A percentile compares a stretch with the other conserved stretches of the same genome.
Evolutionary conservation across 306 rosid species (phyloP).

Genomic region (Begonia loranthoides): DNA sequence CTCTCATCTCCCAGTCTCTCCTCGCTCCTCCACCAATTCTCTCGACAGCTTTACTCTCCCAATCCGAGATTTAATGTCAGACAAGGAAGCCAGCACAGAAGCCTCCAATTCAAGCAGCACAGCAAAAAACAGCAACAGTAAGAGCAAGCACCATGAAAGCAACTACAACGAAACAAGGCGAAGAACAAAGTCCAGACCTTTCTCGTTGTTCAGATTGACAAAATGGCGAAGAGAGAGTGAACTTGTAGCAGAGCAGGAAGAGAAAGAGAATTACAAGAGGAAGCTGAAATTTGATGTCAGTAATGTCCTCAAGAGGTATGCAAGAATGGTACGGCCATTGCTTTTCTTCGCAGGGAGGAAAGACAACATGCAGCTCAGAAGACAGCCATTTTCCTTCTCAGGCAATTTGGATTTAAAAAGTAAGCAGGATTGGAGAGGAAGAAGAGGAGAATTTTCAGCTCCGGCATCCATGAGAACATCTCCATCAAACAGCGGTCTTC

Average conservation of each 20-base stretch:
- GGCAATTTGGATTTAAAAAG: neutral
- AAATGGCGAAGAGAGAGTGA: slow-evolving; percentile 42
- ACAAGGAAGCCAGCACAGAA: slow-evolving; percentile 3
- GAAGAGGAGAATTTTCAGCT: neutral
- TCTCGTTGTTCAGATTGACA: slow-evolving; percentile 41
- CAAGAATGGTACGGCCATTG: neutral
- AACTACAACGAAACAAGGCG: slow-evolving; percentile 15
- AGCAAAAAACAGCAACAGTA: slow-evolving; percentile 6
- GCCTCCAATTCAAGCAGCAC: slow-evolving; percentile 5
- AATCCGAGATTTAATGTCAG: slow-evolving; percentile 18
- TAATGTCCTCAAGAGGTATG: neutral
- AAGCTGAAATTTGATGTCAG: neutral
- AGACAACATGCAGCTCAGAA: neutral
- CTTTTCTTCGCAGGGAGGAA: neutral
- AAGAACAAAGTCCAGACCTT: slow-evolving; percentile 48
- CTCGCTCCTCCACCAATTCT: slow-evolving; percentile 69
- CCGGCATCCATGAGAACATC: neutral
- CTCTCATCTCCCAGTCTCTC: slow-evolving; percentile 71
- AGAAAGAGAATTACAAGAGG: slow-evolving; percentile 1
- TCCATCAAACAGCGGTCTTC: slow-evolving; percentile 27
- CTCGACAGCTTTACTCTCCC: slow-evolving; percentile 66
- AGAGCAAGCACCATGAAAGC: neutral
- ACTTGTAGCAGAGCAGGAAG: slow-evolving; percentile 18
- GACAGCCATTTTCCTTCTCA: neutral
- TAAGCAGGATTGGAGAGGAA: neutral